Conservation (phyloP, 2,329 filamentous ascomycete species). For the Neopestalotiopsis sp. region DNA sequence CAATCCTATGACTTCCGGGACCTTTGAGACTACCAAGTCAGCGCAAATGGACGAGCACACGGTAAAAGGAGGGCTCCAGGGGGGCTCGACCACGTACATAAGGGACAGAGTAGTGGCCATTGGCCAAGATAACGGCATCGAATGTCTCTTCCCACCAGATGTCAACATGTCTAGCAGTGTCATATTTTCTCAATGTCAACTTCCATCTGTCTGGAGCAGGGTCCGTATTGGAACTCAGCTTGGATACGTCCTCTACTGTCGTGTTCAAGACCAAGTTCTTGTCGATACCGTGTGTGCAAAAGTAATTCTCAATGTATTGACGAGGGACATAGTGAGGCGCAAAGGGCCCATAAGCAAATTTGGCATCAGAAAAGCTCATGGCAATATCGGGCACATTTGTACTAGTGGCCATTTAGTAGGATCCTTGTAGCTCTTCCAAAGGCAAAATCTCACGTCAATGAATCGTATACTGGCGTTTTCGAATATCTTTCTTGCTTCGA, state of each 20-base stretch:
- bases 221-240: constrained; percentile 27
- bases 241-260: constrained; percentile 55
- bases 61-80: background rate
- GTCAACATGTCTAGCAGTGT: constrained; percentile 49
- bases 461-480: constrained; percentile 56
- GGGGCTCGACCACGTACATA: constrained; percentile 41
- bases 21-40: constrained; percentile 34
- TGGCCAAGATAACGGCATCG: constrained; percentile 49
- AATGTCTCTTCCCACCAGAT: constrained; percentile 61
- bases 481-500: constrained; percentile 49
- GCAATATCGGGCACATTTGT: constrained; percentile 63
- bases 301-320: constrained; percentile 62
- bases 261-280: constrained; percentile 52
- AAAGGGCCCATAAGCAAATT: constrained; percentile 62
- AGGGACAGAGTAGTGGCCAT: constrained; percentile 51
- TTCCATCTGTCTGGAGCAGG: constrained; percentile 44
- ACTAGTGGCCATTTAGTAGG: constrained; percentile 29
- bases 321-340: constrained; percentile 59
- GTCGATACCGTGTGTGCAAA: constrained; percentile 55
- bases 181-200: constrained; percentile 53
- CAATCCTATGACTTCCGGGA: constrained; percentile 53
- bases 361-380: constrained; percentile 60
- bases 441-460: constrained; percentile 49
- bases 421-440: background rate
- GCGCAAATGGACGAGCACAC: background rate